A percentile compares a stretch with the other conserved stretches of the same genome.
Evolutionary conservation across 768 basidiomycete species (phyloP).

Genomic region (Rhodotorula taiwanensis): DNA sequence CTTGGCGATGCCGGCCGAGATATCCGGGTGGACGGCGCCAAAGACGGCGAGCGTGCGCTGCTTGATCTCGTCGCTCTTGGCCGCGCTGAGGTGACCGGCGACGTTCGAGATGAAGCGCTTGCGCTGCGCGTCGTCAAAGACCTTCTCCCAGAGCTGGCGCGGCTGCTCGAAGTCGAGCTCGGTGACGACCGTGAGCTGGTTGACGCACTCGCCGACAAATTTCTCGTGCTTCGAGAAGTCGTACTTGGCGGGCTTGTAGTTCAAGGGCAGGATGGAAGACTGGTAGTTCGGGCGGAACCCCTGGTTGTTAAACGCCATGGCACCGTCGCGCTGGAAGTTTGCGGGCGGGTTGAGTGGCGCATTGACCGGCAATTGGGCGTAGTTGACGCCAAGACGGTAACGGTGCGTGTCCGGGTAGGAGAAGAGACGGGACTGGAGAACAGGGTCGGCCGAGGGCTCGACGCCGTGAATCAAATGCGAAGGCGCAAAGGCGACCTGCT

Average conservation of each 20-base stretch:
- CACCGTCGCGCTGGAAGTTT: constrained; percentile 90
- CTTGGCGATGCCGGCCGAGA: constrained; percentile 71
- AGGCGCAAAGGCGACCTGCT: constrained; percentile 70
- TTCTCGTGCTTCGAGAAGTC: constrained; percentile 56
- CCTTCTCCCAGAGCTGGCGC: constrained; percentile 45
- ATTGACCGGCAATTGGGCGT: constrained; percentile 77
- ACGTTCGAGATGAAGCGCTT: constrained; percentile 47
- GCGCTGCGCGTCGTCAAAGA: constrained; percentile 44
- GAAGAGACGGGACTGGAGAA: constrained; percentile 89
- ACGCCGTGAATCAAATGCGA: constrained; percentile 81
- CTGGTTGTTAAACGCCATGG: constrained; percentile 55
- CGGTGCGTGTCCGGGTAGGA: constrained; percentile 59
- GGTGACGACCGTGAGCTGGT: constrained; percentile 57
- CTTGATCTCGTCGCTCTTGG: constrained; percentile 42
- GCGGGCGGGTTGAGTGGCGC: constrained; percentile 62
- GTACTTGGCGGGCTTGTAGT: constrained; percentile 50
- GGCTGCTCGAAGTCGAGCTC: constrained; percentile 52
- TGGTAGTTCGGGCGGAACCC: constrained; percentile 82
- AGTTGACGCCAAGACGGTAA: constrained; percentile 48
- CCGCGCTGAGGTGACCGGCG: constrained; percentile 44
- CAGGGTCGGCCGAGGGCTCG: constrained; percentile 83
- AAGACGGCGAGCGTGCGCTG: constrained; percentile 52
- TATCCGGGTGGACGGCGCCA: constrained; percentile 57
- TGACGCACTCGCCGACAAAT: constrained; percentile 60
- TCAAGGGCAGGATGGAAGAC: constrained; percentile 65